phyloP scores from a whole-genome alignment of 2,329 filamentous ascomycete genomes.

The Fusarium napiforme region DNA sequence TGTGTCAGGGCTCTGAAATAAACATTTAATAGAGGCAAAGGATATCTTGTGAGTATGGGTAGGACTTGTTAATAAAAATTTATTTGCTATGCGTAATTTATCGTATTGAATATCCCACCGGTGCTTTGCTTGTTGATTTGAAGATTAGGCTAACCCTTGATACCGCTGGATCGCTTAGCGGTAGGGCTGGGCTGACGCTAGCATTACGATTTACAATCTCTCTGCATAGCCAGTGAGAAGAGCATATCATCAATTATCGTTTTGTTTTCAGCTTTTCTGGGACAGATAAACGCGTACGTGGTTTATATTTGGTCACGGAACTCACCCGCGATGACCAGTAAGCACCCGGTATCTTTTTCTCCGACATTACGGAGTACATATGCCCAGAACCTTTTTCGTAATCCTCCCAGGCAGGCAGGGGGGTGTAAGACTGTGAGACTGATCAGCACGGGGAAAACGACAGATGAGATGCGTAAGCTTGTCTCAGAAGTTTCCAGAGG shows the following conservation, averaged over 20 bases:
- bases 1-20: neutral
- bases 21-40: neutral
- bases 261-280: neutral
- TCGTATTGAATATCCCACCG: neutral
- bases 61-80: rapidly evolving
- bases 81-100: neutral
- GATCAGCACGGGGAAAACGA: neutral
- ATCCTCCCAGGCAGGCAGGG: rapidly evolving
- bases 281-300: neutral
- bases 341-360: neutral
- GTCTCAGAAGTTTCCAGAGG: neutral
- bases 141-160: too few relatives aligned
- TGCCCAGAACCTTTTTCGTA: too few relatives aligned
- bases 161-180: too few relatives aligned
- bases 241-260: neutral
- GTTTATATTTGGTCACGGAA: neutral
- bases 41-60: rapidly evolving
- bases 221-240: neutral
- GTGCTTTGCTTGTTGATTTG: too few relatives aligned
- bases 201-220: neutral
- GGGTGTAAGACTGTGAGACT: neutral
- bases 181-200: neutral
- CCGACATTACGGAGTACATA: neutral
- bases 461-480: neutral
- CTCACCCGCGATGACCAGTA: rapidly evolving